These are phyloP conservation scores for Cercospora zeina DNA, from an alignment of 2,329 filamentous ascomycete species.

Conservation along the genomic window DNA sequence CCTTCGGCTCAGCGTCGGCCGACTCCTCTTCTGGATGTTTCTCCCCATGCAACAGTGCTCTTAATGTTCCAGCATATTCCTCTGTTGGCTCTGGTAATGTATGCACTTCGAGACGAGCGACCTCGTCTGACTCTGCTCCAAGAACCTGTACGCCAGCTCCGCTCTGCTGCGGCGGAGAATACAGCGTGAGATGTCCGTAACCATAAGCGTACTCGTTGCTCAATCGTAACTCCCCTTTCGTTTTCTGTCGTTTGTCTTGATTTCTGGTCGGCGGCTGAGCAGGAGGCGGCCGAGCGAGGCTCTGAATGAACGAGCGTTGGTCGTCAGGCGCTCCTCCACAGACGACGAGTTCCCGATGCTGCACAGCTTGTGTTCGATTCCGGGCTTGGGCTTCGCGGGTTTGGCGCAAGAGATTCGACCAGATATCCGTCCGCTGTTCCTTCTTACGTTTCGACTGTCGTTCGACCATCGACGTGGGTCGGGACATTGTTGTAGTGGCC, in stretches of 20 bases:
- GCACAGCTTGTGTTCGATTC: constrained; percentile 37
- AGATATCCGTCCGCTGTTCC: constrained; percentile 38
- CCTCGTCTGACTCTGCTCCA: constrained; percentile 39
- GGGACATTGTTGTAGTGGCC: constrained; percentile 27
- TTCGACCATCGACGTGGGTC: constrained; percentile 17
- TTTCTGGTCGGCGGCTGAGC: constrained; percentile 31
- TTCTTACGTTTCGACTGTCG: constrained; percentile 31
- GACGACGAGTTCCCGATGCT: constrained; percentile 36
- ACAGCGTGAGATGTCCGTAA: constrained; percentile 40
- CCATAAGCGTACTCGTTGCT: constrained; percentile 41
- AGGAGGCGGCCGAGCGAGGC: constrained; percentile 36
- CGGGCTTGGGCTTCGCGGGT: constrained; percentile 42
- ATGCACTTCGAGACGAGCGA: constrained; percentile 38
- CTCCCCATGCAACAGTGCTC: constrained; percentile 32
- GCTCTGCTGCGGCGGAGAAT: constrained; percentile 35
- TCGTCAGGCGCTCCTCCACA: constrained; percentile 39
- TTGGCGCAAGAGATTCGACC: constrained; percentile 39
- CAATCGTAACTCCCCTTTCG: constrained; percentile 37
- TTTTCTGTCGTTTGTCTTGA: constrained; percentile 30
- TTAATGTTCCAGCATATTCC: constrained; percentile 36
- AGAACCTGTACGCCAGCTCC: constrained; percentile 32
- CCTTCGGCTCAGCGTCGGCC: constrained; percentile 22
- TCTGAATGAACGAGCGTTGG: constrained; percentile 35
- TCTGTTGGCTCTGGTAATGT: constrained; percentile 37
- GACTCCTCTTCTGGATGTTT: constrained; percentile 18